Conservation (phyloP, 352 stramenopile species). For the Globisporangium spinosum region DNA sequence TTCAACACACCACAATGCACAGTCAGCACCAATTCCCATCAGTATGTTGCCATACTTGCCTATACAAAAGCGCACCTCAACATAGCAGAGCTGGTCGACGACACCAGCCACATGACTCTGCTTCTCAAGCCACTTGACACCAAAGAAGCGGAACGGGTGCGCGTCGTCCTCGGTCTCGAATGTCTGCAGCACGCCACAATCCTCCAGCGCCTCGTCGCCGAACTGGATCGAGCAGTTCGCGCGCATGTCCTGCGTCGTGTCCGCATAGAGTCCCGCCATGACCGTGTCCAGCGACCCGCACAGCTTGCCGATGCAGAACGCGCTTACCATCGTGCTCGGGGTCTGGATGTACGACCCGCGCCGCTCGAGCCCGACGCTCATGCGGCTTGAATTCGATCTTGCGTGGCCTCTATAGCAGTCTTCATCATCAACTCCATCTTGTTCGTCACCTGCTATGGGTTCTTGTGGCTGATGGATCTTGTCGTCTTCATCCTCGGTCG, state of each 20-base stretch:
- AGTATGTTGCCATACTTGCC: background rate
- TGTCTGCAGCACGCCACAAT: constrained; percentile 46
- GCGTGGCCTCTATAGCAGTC: background rate
- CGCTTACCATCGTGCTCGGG: constrained; percentile 41
- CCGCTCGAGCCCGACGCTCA: background rate
- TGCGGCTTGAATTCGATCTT: background rate
- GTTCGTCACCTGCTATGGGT: background rate
- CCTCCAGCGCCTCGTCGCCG: constrained; percentile 26
- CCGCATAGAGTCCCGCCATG: constrained; percentile 51
- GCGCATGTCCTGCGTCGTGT: constrained; percentile 32
- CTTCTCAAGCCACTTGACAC: constrained; percentile 61
- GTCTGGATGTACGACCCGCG: constrained; percentile 19
- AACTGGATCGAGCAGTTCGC: constrained; percentile 51
- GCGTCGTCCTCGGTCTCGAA: constrained; percentile 29
- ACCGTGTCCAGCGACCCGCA: constrained; percentile 42
- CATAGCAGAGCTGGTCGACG: constrained; percentile 55
- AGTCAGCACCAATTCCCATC: background rate
- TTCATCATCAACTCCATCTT: constrained; percentile 16
- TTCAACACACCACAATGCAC: background rate
- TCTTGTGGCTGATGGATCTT: no score
- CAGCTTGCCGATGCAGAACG: constrained; percentile 48
- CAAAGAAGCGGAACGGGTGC: constrained; percentile 50
- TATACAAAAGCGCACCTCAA: constrained; percentile 32
- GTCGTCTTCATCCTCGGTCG: background rate
- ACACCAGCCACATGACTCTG: constrained; percentile 23